Percentiles rank a stretch among this genome's conserved stretches.
Evolutionary conservation across 495 filamentous ascomycete species (phyloP).

Genomic region (Trichoderma asperelloides): DNA sequence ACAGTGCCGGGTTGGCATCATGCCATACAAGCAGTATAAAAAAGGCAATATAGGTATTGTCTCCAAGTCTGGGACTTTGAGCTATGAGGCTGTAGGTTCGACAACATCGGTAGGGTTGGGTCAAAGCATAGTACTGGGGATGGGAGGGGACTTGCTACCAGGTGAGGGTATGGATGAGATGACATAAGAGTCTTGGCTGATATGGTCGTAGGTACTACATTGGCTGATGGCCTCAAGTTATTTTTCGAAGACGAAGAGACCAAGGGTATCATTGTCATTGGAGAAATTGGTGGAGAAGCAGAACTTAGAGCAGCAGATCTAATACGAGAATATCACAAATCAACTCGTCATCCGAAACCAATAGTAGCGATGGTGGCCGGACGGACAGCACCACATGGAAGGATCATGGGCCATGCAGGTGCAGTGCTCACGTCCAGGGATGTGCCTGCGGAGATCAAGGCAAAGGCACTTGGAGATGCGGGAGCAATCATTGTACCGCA

Average conservation of each 20-base stretch:
- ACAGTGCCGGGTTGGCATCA: constrained; percentile 9
- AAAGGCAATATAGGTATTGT: constrained; percentile 67
- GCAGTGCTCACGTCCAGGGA: constrained; percentile 29
- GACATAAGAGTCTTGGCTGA: background rate
- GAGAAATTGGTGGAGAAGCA: constrained; percentile 75
- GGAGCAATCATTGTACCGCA: constrained; percentile 7
- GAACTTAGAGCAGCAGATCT: constrained; percentile 78
- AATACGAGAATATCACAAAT: constrained; percentile 54
- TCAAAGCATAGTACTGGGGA: constrained; percentile 77
- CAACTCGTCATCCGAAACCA: constrained; percentile 40
- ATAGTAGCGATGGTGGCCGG: constrained; percentile 75
- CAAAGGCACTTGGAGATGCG: constrained; percentile 4
- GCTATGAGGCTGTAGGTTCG: constrained; percentile 81
- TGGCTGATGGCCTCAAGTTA: constrained; percentile 66
- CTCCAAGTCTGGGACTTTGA: constrained; percentile 81
- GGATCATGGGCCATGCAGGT: constrained; percentile 86
- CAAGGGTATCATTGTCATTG: constrained; percentile 72
- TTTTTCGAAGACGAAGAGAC: constrained; percentile 71
- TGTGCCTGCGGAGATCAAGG: constrained; percentile 8
- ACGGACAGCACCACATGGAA: constrained; percentile 51
- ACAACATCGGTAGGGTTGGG: constrained; percentile 74
- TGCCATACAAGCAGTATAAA: constrained; percentile 52
- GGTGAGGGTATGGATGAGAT: constrained; percentile 18
- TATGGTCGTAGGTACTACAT: constrained; percentile 48
- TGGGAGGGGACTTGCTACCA: constrained; percentile 78